A percentile compares a stretch with the other conserved stretches of the same genome.
These are phyloP conservation scores for Lentinus tigrinus DNA, from an alignment of 768 basidiomycete genomes.

Conservation along the genomic window DNA sequence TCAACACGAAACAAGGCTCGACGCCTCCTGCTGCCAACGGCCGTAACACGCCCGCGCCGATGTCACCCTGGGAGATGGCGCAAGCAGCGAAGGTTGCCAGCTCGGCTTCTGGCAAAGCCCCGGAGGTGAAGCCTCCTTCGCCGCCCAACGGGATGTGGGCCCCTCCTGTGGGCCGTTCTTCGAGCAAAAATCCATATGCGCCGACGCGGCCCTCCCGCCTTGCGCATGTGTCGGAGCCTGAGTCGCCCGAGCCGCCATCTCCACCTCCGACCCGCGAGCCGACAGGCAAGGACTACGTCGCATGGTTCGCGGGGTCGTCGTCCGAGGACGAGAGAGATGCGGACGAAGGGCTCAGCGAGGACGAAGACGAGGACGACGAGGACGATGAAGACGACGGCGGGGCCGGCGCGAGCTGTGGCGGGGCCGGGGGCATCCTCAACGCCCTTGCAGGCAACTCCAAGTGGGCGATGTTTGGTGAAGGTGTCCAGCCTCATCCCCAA, in stretches of 20 bases:
- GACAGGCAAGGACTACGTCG: conserved; percentile 10
- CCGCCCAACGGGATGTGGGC: conserved; percentile 6
- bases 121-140: conserved; percentile 2
- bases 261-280: conserved; percentile 6
- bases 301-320: conserved; percentile 17
- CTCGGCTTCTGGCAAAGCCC: not conserved
- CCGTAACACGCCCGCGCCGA: not conserved
- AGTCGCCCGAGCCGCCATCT: conserved; percentile 15
- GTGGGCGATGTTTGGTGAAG: conserved; percentile 14
- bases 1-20: conserved; percentile 6
- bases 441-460: conserved; percentile 12
- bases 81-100: conserved; percentile 4
- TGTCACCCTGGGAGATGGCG: conserved; percentile 1
- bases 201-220: conserved; percentile 13
- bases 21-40: not conserved
- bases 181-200: conserved; percentile 11
- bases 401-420: not conserved
- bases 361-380: conserved; percentile 6
- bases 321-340: conserved; percentile 11
- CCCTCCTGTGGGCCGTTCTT: conserved; percentile 5
- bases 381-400: not conserved
- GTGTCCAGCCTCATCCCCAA: not conserved
- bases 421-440: conserved; percentile 6
- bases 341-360: conserved; percentile 1
- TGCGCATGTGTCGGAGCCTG: conserved; percentile 10